These are phyloP conservation scores for Globisporangium splendens DNA, from an alignment of 352 stramenopile genomes.

Conservation along the genomic window DNA sequence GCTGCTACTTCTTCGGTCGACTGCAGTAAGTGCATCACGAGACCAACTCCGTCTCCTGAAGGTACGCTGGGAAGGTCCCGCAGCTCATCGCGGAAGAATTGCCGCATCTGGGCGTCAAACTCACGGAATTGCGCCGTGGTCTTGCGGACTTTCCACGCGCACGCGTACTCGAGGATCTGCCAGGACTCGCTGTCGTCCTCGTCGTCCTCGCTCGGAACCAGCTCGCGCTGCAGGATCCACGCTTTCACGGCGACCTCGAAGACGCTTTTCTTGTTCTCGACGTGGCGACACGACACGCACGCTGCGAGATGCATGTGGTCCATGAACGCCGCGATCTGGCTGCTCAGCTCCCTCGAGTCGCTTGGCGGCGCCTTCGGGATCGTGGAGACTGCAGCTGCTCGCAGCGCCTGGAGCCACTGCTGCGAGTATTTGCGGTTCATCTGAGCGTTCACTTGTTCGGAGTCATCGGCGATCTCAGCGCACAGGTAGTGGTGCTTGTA, in stretches of 20 bases:
- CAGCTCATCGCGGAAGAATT: conserved; percentile 39
- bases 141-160: conserved; percentile 44
- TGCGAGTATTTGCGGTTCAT: conserved; percentile 43
- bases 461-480: conserved; percentile 27
- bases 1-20: conserved; percentile 17
- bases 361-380: neutral
- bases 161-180: conserved; percentile 69
- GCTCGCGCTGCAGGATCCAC: conserved; percentile 63
- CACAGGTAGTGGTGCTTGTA: conserved; percentile 53
- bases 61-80: conserved; percentile 29
- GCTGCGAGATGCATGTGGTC: conserved; percentile 51
- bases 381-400: neutral
- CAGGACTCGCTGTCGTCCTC: conserved; percentile 24
- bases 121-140: conserved; percentile 39
- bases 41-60: too few relatives aligned
- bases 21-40: conserved; percentile 27
- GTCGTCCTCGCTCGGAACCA: conserved; percentile 17
- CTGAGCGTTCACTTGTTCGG: conserved; percentile 16
- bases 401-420: conserved; percentile 49
- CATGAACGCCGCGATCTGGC: conserved; percentile 36
- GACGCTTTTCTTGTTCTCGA: conserved; percentile 22
- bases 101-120: conserved; percentile 50
- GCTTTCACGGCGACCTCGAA: conserved; percentile 56
- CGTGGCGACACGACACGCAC: conserved; percentile 26
- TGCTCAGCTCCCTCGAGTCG: conserved; percentile 35